These are phyloP conservation scores for Thielaviopsis euricoi DNA, from an alignment of 2,329 filamentous ascomycete species.

Conservation along the genomic window DNA sequence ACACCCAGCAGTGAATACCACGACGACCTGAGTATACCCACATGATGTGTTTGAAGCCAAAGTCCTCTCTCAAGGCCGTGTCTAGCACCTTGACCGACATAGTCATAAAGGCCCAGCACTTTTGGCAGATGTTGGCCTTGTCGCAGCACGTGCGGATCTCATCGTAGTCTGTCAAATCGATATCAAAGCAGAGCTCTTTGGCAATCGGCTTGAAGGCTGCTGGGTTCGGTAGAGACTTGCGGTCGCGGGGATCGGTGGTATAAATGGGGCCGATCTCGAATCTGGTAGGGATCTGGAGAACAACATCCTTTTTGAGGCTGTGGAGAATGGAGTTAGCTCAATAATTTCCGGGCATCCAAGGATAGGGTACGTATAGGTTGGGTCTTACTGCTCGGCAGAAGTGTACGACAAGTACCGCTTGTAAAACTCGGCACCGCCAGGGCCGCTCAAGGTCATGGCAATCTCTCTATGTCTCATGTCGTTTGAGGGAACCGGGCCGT, in stretches of 20 bases:
- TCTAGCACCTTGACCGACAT: constrained; percentile 96
- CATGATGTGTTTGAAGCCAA: constrained; percentile 90
- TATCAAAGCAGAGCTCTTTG: constrained; percentile 97
- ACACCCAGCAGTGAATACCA: constrained; percentile 97
- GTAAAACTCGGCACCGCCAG: constrained; percentile 47
- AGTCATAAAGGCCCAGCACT: constrained; percentile 94
- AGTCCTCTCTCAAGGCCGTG: constrained; percentile 73
- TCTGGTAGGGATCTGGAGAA: constrained; percentile 74
- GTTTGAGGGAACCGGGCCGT: constrained; percentile 66
- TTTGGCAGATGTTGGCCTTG: constrained; percentile 81
- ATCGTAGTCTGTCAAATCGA: constrained; percentile 98
- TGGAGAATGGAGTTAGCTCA: not conserved
- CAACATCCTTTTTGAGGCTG: constrained; percentile 77
- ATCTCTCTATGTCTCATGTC: constrained; percentile 94
- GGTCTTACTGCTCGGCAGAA: constrained; percentile 33
- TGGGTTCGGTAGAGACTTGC: constrained; percentile 69
- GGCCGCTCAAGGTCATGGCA: constrained; percentile 78
- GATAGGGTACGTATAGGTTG: not conserved
- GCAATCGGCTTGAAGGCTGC: constrained; percentile 70
- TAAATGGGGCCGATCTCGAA: constrained; percentile 99
- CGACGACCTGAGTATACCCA: constrained; percentile 97
- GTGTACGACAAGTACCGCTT: constrained; percentile 68
- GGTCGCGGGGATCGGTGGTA: constrained; percentile 79
- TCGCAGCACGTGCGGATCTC: constrained; percentile 89
- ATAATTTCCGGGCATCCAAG: constrained; percentile 9